A percentile compares a stretch with the other conserved stretches of the same genome.
These are phyloP conservation scores for Syncephalastrum sp. DNA, from an alignment of 371 early-diverging fungal genomes.

Conservation along the genomic window DNA sequence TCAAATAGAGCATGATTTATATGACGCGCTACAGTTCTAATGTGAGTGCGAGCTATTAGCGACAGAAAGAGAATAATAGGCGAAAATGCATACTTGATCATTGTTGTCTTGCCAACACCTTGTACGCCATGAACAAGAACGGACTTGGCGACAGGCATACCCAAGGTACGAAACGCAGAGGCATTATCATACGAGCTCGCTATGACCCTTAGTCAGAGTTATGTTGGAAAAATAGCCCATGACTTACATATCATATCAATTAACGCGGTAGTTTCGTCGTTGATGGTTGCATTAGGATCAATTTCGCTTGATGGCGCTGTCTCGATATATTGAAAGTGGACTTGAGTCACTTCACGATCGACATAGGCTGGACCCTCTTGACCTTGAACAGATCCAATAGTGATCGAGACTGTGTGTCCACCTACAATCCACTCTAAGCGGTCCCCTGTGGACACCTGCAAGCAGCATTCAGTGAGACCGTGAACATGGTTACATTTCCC, in stretches of 20 bases:
- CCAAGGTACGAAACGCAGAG: slow-evolving; percentile 22
- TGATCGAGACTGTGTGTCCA: not conserved
- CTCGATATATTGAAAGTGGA: not conserved
- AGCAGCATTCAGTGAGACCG: not conserved
- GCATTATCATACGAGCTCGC: slow-evolving; percentile 24
- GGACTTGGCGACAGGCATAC: slow-evolving; percentile 40
- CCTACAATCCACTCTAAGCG: not conserved
- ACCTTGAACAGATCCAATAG: not conserved
- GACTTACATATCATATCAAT: slow-evolving; percentile 23
- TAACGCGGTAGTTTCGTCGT: slow-evolving; percentile 17
- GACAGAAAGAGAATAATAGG: not conserved
- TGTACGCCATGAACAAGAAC: slow-evolving; percentile 41
- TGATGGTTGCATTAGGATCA: slow-evolving; percentile 3
- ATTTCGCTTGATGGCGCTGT: not conserved
- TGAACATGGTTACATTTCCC: not conserved
- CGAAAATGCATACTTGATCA: slow-evolving; percentile 23
- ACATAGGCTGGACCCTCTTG: not conserved
- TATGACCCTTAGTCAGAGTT: not conserved
- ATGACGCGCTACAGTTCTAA: slow-evolving; percentile 16
- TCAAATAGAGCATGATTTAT: slow-evolving; percentile 14
- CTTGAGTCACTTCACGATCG: not conserved
- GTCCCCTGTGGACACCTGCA: slow-evolving; percentile 1
- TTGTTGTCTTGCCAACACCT: slow-evolving; percentile 41
- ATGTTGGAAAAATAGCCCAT: not conserved
- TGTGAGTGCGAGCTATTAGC: not conserved